Evolutionary conservation across 805 yeast species (phyloP).

Genomic region (Saccharomycopsis lassenensis): DNA sequence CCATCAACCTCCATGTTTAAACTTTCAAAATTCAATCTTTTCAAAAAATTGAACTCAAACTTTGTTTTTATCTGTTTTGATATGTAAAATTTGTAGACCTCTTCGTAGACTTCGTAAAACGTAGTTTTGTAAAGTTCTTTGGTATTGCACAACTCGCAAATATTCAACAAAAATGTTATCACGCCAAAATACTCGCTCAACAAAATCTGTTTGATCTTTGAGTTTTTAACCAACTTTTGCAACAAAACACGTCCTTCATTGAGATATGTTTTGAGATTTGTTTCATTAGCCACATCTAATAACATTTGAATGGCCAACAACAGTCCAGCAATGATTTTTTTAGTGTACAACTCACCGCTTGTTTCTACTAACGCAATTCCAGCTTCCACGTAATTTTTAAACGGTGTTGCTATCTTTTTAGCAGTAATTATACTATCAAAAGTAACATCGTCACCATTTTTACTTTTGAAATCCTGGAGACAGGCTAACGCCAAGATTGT

Average conservation of each 20-base stretch:
- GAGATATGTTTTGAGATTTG: slow-evolving; percentile 7
- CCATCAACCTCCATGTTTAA: slow-evolving; percentile 6
- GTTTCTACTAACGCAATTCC: neutral
- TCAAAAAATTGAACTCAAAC: slow-evolving; percentile 15
- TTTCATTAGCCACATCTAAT: slow-evolving; percentile 1
- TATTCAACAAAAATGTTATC: slow-evolving; percentile 9
- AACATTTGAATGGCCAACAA: slow-evolving; percentile 12
- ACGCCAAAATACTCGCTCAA: slow-evolving; percentile 12
- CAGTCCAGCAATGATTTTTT: slow-evolving; percentile 14
- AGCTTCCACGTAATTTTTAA: slow-evolving; percentile 5
- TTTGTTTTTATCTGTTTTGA: slow-evolving; percentile 6
- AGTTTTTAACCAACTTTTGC: slow-evolving; percentile 6
- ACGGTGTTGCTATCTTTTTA: slow-evolving; percentile 4
- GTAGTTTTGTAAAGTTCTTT: slow-evolving; percentile 3
- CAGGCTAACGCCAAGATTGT: slow-evolving; percentile 22
- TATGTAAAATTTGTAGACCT: slow-evolving; percentile 4
- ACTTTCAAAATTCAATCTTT: slow-evolving; percentile 13
- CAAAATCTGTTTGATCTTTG: neutral
- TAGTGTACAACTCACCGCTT: no score
- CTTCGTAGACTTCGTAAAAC: slow-evolving; percentile 7
- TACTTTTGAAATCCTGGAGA: slow-evolving; percentile 19
- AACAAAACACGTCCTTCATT: slow-evolving; percentile 9
- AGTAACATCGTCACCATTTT: slow-evolving; percentile 17
- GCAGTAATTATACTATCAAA: slow-evolving; percentile 5
- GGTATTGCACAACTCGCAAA: slow-evolving; percentile 11